phyloP scores from a whole-genome alignment of 306 rosid genomes.

The Prunus armeniaca region DNA sequence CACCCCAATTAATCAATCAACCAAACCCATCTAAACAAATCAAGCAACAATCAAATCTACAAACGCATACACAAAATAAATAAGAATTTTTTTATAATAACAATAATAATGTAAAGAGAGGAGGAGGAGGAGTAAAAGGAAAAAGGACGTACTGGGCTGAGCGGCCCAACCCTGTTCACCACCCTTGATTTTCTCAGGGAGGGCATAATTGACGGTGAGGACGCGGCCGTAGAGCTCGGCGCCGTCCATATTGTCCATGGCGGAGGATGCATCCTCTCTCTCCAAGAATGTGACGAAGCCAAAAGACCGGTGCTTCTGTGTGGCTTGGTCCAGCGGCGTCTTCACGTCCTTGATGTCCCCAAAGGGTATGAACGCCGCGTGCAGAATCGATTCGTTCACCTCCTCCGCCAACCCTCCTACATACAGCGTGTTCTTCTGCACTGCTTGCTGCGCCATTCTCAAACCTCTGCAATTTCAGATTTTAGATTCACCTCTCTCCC shows the following conservation, averaged over 20 bases:
- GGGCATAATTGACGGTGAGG: conserved; percentile 91
- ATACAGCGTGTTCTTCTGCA: conserved; percentile 87
- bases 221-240: conserved; percentile 97
- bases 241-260: conserved; percentile 98
- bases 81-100: neutral
- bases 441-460: conserved; percentile 78
- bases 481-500: neutral
- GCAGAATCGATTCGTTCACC: conserved; percentile 78
- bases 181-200: conserved; percentile 87
- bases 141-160: conserved; percentile 62
- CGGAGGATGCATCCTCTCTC: conserved; percentile 83
- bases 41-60: neutral
- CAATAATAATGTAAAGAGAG: neutral
- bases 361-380: conserved; percentile 86
- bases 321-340: conserved; percentile 91
- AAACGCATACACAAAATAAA: neutral
- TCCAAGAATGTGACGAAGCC: conserved; percentile 95
- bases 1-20: neutral
- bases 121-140: conserved; percentile 7
- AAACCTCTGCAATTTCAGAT: neutral
- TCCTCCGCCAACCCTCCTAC: conserved; percentile 95
- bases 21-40: neutral
- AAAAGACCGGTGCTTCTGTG: conserved; percentile 96
- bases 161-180: conserved; percentile 99
- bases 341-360: conserved; percentile 95